Evolutionary conservation across 2,329 filamentous ascomycete species (phyloP).

Genomic region (Chaetomium sp.): DNA sequence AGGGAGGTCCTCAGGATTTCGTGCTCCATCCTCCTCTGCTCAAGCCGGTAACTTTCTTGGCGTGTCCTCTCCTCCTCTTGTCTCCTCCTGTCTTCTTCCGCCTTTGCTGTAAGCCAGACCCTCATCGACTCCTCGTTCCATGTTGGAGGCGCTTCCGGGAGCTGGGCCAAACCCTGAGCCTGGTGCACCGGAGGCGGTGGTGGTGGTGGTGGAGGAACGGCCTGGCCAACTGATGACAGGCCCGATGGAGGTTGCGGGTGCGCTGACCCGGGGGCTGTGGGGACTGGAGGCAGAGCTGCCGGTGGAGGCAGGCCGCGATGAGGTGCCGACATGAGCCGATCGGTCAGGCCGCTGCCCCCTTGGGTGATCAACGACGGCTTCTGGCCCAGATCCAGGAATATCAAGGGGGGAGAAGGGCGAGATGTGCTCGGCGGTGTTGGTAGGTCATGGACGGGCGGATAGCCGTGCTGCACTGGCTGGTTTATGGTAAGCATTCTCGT

Average conservation of each 20-base stretch:
- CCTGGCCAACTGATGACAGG: conserved; percentile 20
- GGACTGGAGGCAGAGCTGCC: conserved; percentile 56
- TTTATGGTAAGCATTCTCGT: conserved; percentile 55
- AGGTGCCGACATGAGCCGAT: conserved; percentile 60
- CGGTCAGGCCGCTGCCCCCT: conserved; percentile 41
- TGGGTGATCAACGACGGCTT: conserved; percentile 35
- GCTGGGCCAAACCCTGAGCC: conserved; percentile 42
- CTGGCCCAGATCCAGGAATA: conserved; percentile 41
- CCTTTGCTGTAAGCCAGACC: conserved; percentile 62
- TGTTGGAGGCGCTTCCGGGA: conserved; percentile 55
- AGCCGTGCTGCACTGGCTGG: conserved; percentile 53
- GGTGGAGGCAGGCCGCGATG: conserved; percentile 65
- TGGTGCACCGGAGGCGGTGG: conserved; percentile 28
- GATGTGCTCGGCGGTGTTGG: conserved; percentile 51
- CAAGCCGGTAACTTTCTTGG: conserved; percentile 59
- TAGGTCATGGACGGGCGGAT: conserved; percentile 56
- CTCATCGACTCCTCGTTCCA: conserved; percentile 70
- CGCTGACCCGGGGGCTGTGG: conserved; percentile 31
- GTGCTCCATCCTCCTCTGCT: conserved; percentile 67
- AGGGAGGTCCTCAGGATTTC: conserved; percentile 65
- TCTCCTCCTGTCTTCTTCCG: conserved; percentile 65
- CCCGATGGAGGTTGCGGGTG: conserved; percentile 29
- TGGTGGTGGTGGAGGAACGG: conserved; percentile 7
- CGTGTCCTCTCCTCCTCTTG: conserved; percentile 68
- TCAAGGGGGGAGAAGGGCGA: conserved; percentile 49